Percentiles rank a stretch among this genome's conserved stretches.
These are phyloP conservation scores for Penicillium sp. DNA, from an alignment of 2,329 filamentous ascomycete species.

Conservation along the genomic window DNA sequence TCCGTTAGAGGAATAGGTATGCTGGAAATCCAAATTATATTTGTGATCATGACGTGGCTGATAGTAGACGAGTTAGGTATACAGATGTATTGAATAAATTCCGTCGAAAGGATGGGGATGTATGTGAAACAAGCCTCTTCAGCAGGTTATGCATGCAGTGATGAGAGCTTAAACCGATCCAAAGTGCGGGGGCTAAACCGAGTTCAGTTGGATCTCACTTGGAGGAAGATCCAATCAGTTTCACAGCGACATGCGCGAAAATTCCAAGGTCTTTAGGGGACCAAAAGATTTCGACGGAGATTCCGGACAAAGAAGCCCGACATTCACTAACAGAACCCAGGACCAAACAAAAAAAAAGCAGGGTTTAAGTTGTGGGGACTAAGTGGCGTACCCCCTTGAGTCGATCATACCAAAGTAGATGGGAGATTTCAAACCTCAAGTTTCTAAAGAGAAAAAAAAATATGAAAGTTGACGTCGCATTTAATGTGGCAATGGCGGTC, in stretches of 20 bases:
- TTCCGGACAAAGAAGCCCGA: neutral
- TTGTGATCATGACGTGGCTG: constrained; percentile 10
- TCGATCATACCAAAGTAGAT: constrained; percentile 1
- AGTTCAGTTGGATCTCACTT: neutral
- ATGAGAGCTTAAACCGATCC: neutral
- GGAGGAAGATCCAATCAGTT: neutral
- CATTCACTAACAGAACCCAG: neutral
- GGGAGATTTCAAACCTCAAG: no score
- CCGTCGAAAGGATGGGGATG: neutral
- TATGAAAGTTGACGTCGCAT: neutral
- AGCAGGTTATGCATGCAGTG: neutral
- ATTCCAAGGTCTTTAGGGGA: neutral
- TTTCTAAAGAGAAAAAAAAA: neutral
- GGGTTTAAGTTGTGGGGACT: constrained; percentile 1
- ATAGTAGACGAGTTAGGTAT: constrained; percentile 14
- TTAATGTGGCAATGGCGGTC: constrained; percentile 2
- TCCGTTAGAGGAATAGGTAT: constrained; percentile 23
- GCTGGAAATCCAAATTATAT: constrained; percentile 8
- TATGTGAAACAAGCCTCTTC: neutral
- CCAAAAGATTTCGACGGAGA: neutral
- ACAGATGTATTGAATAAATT: neutral
- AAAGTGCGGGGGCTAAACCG: neutral
- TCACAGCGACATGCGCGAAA: neutral
- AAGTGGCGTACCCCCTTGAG: constrained; percentile 2
- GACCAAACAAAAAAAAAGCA: neutral